Conservation (phyloP, 305 asterid species). For the Fraxinus albicans region DNA sequence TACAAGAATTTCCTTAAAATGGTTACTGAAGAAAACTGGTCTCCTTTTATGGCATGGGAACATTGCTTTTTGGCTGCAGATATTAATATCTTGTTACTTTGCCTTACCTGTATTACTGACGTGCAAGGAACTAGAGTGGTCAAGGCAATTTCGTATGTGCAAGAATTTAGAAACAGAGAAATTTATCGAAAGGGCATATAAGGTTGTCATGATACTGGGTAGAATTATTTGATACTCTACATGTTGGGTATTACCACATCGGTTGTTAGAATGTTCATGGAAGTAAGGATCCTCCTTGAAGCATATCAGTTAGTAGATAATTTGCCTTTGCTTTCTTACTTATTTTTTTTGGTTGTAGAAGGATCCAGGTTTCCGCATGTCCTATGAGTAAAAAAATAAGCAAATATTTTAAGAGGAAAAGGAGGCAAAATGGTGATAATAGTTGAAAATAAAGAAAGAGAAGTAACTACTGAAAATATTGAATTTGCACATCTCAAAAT, state of each 20-base stretch:
- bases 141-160: neutral
- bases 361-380: neutral
- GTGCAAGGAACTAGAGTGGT: neutral
- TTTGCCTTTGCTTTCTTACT: neutral
- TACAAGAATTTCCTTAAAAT: neutral
- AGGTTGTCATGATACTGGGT: neutral
- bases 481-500: neutral
- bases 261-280: neutral
- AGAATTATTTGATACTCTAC: neutral
- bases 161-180: conserved; percentile 5
- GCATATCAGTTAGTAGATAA: neutral
- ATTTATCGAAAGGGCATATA: neutral
- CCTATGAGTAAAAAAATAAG: neutral
- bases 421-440: neutral
- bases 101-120: neutral
- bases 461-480: neutral
- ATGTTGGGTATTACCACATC: neutral
- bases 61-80: neutral
- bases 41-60: neutral
- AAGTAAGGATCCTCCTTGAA: neutral
- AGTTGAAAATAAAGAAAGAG: neutral
- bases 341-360: neutral
- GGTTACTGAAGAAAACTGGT: neutral
- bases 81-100: neutral
- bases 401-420: neutral